Conservation (phyloP, 1,284 basidiomycete genomes). For the Kalmanozyma brasiliensis region DNA sequence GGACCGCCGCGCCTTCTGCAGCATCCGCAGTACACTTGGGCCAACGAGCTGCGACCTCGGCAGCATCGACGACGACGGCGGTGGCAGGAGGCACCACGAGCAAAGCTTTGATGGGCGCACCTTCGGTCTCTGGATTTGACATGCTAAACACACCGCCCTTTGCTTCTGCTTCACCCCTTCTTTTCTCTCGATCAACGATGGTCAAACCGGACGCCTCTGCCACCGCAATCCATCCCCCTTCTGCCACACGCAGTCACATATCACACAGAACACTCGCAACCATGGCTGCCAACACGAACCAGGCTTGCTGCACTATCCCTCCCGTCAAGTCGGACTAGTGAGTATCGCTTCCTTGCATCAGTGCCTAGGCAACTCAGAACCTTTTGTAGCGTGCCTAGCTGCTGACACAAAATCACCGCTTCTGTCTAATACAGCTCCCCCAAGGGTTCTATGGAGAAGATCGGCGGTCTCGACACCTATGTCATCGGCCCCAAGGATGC, state of each 20-base stretch:
- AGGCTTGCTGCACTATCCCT: slow-evolving; percentile 71
- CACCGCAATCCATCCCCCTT: background rate
- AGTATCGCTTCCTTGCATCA: slow-evolving; percentile 1
- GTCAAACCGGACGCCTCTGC: too few relatives aligned
- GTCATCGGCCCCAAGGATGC: slow-evolving; percentile 69
- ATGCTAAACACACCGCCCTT: slow-evolving; percentile 9
- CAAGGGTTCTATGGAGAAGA: slow-evolving; percentile 68
- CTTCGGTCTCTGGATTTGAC: background rate
- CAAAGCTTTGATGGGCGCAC: too few relatives aligned
- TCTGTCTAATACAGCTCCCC: slow-evolving; percentile 58
- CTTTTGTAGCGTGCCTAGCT: too few relatives aligned
- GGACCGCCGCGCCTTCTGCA: too few relatives aligned
- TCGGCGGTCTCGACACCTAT: slow-evolving; percentile 55
- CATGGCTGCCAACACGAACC: slow-evolving; percentile 56
- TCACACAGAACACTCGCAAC: slow-evolving; percentile 22
- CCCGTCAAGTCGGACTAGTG: slow-evolving; percentile 70
- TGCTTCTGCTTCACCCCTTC: background rate
- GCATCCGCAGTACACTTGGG: too few relatives aligned
- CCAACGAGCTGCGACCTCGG: too few relatives aligned
- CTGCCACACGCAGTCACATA: slow-evolving; percentile 10
- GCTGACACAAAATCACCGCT: background rate
- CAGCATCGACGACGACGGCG: too few relatives aligned
- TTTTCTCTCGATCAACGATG: background rate
- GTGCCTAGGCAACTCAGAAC: too few relatives aligned
- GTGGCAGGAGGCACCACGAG: too few relatives aligned